phyloP scores from a whole-genome alignment of 2,329 filamentous ascomycete species.

The Aspergillus melleus region DNA sequence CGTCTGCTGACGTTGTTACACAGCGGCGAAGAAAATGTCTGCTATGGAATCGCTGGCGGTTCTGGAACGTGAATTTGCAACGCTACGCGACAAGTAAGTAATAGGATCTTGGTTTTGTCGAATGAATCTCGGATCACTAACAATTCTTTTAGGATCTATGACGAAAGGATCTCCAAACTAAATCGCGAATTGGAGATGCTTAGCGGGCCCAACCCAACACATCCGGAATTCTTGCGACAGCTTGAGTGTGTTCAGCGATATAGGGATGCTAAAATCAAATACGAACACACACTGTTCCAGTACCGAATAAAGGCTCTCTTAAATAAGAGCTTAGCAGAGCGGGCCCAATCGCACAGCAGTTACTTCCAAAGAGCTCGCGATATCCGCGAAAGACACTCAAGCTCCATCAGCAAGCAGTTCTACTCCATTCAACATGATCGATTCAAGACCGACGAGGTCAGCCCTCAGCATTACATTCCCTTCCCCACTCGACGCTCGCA shows the following conservation, averaged over 20 bases:
- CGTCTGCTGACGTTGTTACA: conserved; percentile 8
- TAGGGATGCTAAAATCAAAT: conserved; percentile 74
- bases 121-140: neutral
- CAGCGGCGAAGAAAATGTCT: conserved; percentile 74
- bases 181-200: conserved; percentile 67
- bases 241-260: conserved; percentile 82
- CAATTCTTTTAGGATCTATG: conserved; percentile 65
- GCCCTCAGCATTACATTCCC: conserved; percentile 77
- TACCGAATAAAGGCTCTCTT: conserved; percentile 73
- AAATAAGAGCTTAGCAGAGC: conserved; percentile 74
- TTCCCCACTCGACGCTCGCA: conserved; percentile 76
- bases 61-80: conserved; percentile 85
- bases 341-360: conserved; percentile 83
- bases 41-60: conserved; percentile 76
- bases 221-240: conserved; percentile 89
- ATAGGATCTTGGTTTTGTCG: neutral
- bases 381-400: conserved; percentile 75
- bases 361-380: conserved; percentile 87
- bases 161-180: conserved; percentile 80
- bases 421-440: conserved; percentile 91
- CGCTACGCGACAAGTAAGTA: conserved; percentile 68
- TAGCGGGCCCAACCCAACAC: conserved; percentile 62
- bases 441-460: conserved; percentile 72
- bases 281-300: conserved; percentile 71
- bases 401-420: conserved; percentile 82